Evolutionary conservation across 352 stramenopile species (phyloP).

Genomic region (Pythium aquatile): DNA sequence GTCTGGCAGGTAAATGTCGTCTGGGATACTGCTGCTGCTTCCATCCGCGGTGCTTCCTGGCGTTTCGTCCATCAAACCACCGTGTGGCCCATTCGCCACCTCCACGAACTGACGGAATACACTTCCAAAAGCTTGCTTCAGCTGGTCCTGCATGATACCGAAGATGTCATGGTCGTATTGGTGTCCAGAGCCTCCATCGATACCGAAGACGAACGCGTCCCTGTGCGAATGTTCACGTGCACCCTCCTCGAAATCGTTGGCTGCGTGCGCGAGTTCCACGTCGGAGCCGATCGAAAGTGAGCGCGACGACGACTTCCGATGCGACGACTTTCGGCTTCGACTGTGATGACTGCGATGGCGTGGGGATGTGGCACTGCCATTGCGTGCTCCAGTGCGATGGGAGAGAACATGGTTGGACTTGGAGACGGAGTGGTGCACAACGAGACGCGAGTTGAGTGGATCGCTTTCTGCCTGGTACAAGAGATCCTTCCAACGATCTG

Average conservation of each 20-base stretch:
- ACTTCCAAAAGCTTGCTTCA: conserved; percentile 59
- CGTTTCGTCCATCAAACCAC: conserved; percentile 25
- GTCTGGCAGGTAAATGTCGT: conserved; percentile 58
- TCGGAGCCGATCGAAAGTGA: not conserved
- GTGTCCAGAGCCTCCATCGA: conserved; percentile 24
- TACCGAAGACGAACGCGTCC: not conserved
- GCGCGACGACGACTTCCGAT: not conserved
- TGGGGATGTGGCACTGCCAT: conserved; percentile 17
- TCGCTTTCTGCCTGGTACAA: conserved; percentile 70
- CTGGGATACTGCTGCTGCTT: conserved; percentile 10
- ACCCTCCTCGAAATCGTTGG: not conserved
- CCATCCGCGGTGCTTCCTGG: conserved; percentile 14
- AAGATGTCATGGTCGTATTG: conserved; percentile 78
- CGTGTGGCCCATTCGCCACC: conserved; percentile 45
- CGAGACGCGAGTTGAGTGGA: conserved; percentile 53
- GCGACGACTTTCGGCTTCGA: not conserved
- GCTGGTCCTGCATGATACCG: conserved; percentile 47
- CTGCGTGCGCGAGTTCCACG: not conserved
- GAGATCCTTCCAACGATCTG: conserved; percentile 77
- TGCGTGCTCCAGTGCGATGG: not conserved
- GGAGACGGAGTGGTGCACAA: conserved; percentile 32
- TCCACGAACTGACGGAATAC: conserved; percentile 76
- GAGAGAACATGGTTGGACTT: not conserved
- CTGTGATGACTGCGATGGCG: conserved; percentile 7
- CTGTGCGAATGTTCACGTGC: not conserved